Conservation (phyloP, 768 basidiomycete species). For the Galerina marginata region DNA sequence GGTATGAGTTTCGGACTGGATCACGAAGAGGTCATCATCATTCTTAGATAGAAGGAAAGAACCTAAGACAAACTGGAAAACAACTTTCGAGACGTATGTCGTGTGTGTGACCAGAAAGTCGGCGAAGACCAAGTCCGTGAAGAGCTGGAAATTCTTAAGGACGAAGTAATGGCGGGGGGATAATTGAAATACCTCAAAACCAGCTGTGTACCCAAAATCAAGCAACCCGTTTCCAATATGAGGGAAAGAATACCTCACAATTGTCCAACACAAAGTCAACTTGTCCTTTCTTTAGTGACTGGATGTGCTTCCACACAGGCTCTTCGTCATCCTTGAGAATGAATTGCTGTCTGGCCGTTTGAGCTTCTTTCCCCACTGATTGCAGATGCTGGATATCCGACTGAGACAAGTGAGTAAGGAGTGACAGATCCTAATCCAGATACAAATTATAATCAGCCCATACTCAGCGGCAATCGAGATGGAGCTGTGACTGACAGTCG, state of each 20-base stretch:
- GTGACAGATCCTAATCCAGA: conserved; percentile 75
- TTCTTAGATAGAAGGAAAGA: neutral
- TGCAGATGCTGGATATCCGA: conserved; percentile 87
- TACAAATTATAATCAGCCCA: no score
- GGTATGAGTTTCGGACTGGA: conserved; percentile 90
- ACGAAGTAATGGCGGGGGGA: neutral
- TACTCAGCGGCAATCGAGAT: no score
- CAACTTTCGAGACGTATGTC: conserved; percentile 77
- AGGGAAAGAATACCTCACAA: conserved; percentile 46
- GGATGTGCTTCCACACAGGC: conserved; percentile 74
- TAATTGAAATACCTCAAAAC: conserved; percentile 73
- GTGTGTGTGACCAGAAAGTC: conserved; percentile 93
- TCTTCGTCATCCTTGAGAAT: conserved; percentile 88
- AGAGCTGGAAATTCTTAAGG: conserved; percentile 58
- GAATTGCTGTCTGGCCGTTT: conserved; percentile 73
- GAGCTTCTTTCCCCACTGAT: conserved; percentile 80
- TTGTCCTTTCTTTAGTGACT: conserved; percentile 54
- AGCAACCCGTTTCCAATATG: neutral
- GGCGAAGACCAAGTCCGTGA: conserved; percentile 92
- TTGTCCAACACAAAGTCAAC: conserved; percentile 95
- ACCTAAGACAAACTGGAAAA: conserved; percentile 78
- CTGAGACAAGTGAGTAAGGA: conserved; percentile 84
- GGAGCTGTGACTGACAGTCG: conserved; percentile 61
- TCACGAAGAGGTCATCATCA: neutral
- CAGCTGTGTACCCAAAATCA: conserved; percentile 54